Percentiles rank a stretch among this genome's conserved stretches.
These are phyloP conservation scores for Hymenoscyphus fraxineus DNA, from an alignment of 2,329 filamentous ascomycete genomes.

Conservation along the genomic window DNA sequence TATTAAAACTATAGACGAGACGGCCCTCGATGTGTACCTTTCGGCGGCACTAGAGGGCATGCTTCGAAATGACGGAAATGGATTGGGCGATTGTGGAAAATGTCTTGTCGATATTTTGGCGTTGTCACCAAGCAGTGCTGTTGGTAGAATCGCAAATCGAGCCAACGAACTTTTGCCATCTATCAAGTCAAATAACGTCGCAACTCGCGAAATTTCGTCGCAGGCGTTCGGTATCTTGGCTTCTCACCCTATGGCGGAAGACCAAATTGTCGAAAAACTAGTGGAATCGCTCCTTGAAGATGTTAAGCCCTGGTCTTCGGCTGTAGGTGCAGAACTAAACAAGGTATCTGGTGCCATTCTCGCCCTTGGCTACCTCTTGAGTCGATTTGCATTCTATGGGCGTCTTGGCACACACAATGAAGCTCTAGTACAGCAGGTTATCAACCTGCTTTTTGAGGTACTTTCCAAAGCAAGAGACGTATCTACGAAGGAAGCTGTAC, in stretches of 20 bases:
- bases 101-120: conserved; percentile 53
- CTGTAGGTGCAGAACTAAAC: conserved; percentile 57
- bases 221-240: conserved; percentile 72
- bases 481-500: conserved; percentile 53
- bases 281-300: conserved; percentile 46
- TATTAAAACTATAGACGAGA: conserved; percentile 41
- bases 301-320: conserved; percentile 46
- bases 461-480: conserved; percentile 52
- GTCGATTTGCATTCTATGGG: conserved; percentile 50
- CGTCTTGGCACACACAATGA: conserved; percentile 35
- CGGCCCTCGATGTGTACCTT: conserved; percentile 44
- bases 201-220: conserved; percentile 62
- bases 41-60: conserved; percentile 56
- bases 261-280: conserved; percentile 40
- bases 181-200: conserved; percentile 68
- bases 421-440: conserved; percentile 39
- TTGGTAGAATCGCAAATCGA: conserved; percentile 48
- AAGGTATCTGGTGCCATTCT: conserved; percentile 58
- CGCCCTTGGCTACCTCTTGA: conserved; percentile 54
- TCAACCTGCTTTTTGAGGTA: conserved; percentile 46
- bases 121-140: conserved; percentile 46
- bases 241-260: conserved; percentile 54
- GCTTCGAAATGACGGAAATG: conserved; percentile 39
- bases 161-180: conserved; percentile 53
- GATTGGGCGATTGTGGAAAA: conserved; percentile 46